Percentiles rank a stretch among this genome's conserved stretches.
These are phyloP conservation scores for Byssoonygena ceratinophila DNA, from an alignment of 2,329 filamentous ascomycete genomes.

Conservation along the genomic window DNA sequence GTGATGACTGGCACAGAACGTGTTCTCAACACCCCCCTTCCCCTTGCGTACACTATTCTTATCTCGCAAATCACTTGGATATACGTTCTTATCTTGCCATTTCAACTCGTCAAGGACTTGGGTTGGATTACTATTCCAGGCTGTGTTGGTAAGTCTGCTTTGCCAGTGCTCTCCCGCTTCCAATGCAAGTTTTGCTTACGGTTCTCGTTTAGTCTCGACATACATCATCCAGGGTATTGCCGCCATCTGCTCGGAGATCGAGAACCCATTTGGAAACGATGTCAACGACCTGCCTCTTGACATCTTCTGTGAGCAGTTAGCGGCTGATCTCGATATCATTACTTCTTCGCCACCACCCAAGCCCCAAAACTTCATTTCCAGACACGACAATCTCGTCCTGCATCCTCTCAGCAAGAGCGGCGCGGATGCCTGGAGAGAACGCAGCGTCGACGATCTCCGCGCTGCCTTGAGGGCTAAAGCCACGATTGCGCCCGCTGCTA, in stretches of 20 bases:
- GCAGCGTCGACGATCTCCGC: constrained; percentile 40
- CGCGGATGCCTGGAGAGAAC: constrained; percentile 41
- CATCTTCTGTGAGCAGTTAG: constrained; percentile 63
- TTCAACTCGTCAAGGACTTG: constrained; percentile 59
- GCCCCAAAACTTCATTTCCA: constrained; percentile 43
- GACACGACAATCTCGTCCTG: constrained; percentile 43
- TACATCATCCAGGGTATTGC: constrained; percentile 76
- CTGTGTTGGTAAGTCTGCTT: constrained; percentile 42
- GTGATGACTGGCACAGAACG: constrained; percentile 62
- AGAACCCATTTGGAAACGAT: constrained; percentile 74
- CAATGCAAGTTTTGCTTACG: background rate
- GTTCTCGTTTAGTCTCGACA: constrained; percentile 41
- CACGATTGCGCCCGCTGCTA: constrained; percentile 13
- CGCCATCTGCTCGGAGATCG: constrained; percentile 68
- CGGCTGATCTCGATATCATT: constrained; percentile 63
- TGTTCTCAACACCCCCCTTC: constrained; percentile 70
- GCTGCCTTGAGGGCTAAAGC: constrained; percentile 32
- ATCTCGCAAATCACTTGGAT: constrained; percentile 81
- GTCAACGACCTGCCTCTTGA: constrained; percentile 75
- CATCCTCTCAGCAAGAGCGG: constrained; percentile 46
- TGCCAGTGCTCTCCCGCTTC: background rate
- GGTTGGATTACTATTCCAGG: constrained; percentile 68
- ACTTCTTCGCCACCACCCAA: constrained; percentile 47
- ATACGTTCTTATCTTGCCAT: constrained; percentile 69
- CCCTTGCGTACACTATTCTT: constrained; percentile 71